phyloP scores from a whole-genome alignment of 768 basidiomycete species.

The Rickenella mellea region DNA sequence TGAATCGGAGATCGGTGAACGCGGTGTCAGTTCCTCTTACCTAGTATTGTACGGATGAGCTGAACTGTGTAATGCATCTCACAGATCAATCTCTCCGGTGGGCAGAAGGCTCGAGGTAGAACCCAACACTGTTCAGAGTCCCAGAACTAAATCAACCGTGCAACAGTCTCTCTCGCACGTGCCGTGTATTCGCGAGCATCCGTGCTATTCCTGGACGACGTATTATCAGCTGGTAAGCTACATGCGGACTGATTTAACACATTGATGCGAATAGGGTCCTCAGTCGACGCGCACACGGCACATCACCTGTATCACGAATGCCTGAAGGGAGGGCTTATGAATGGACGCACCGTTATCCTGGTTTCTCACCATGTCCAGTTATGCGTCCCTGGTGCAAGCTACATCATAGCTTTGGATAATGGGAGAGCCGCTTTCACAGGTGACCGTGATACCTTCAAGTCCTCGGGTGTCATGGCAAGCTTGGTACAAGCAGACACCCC shows the following conservation, averaged over 20 bases:
- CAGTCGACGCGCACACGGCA: conserved; percentile 81
- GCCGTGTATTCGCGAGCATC: conserved; percentile 88
- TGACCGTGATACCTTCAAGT: conserved; percentile 48
- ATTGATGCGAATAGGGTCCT: background rate
- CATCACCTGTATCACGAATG: conserved; percentile 76
- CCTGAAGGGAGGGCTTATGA: conserved; percentile 67
- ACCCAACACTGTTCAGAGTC: conserved; percentile 14
- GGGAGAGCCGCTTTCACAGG: conserved; percentile 75
- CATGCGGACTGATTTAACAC: conserved; percentile 2
- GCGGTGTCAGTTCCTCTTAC: conserved; percentile 41
- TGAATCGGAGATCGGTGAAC: conserved; percentile 81
- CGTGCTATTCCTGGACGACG: conserved; percentile 77
- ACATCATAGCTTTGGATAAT: conserved; percentile 77
- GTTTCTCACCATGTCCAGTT: conserved; percentile 94
- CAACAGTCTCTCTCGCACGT: conserved; percentile 60
- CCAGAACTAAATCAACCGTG: conserved; percentile 28
- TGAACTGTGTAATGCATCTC: background rate
- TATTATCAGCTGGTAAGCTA: conserved; percentile 40
- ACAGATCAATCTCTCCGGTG: conserved; percentile 40
- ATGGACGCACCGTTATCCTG: conserved; percentile 74
- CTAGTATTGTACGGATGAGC: too few relatives aligned
- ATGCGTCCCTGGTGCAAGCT: conserved; percentile 68
- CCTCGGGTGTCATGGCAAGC: conserved; percentile 54
- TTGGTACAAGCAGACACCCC: conserved; percentile 49
- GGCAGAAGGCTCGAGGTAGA: conserved; percentile 38